Evolutionary conservation across 2,329 filamentous ascomycete species (phyloP), one percentile per base, ranked within the genome.

Genomic region (Trichoderma sp.): DNA sequence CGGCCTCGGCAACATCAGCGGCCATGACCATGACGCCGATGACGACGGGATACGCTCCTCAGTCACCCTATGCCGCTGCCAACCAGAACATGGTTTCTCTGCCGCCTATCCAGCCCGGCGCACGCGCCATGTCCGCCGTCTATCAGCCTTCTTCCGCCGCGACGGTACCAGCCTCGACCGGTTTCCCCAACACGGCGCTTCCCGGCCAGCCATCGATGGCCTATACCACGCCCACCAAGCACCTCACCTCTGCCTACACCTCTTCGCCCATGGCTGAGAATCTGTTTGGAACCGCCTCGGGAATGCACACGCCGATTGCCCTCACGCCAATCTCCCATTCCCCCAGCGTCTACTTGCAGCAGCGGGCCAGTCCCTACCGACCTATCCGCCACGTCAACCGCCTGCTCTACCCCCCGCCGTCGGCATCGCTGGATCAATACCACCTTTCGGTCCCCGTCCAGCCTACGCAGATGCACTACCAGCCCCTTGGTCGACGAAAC

Each of bases 351-450:
- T 96, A 96, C 79, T 84, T 97, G 46, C 91, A 92, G 75, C 93
- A 97, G 77, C 88, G 96, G 68, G 90, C 92, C 71, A 98, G 95
- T 67, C 96, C 96, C 3, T 98, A 98, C 80, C 92, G 93, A 72
- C 95, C 95, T 1, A 91, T 97, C 49, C 91, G 94, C 65, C 88
- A 93, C 70, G 93, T 97, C 69, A 94, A 96, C 73, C 97, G 93
- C 0, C 86, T 98, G n/a, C 84, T 97, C 34, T 93, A 96, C 69
- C 94, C 94, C 37, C 93, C 94, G 7, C 92, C 94, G 0, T 91
- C 92, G 28, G 86, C 89, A 10, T 93, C 93, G 8, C 86, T 96
- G 71, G 90, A 95, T 71, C 87, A 91, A 73, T 91, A 93, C 76
- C 85, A 91, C 72, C 83, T 92, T 6, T 74, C 79, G 11, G 75